Evolutionary conservation across 352 stramenopile species (phyloP), one percentile per base, ranked within the genome.

Genomic region (Ochromonadaceae sp.): DNA sequence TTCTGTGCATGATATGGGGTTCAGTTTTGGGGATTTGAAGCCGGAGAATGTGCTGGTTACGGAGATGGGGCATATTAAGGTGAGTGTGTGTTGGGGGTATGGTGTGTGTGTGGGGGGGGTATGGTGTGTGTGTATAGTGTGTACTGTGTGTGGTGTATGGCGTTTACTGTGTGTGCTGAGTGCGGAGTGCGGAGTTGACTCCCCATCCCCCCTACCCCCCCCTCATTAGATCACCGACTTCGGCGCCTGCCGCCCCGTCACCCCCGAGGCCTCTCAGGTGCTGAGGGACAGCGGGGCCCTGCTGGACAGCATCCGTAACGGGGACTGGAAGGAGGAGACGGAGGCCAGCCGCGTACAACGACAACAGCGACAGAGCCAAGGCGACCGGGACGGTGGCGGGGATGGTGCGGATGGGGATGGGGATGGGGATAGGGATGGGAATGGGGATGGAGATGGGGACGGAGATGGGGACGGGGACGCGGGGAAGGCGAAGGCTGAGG

Each of bases 11-110:
- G 75, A 85, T 1, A 40, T 72, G 30, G 82, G 81, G 20, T 81
- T 91, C 60, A 73, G 84, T 9, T 92, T 79, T 42, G 78, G 69
- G 44, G 84, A 92, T 70, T 73, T 90, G 5, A 91, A 92, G 65
- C 81, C 82, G 40, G 83, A 89, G 69, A 92, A 92, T 65, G 76
- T 91, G 52, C 67, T 92, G 3, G 82, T 92, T 35, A 86, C 80
- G 28, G 75, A 81, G 43, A 74, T 70, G n/a, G 82, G 83, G 25
- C 83, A 92, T 62, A 71, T 87, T 4, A 92, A 91, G 67, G 48
- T 92, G 7, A 4, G 4, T 58, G 12, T 58, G 7, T 56, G n/a
- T n/a, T n/a, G n/a, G n/a, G n/a, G n/a, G n/a, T n/a, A n/a, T 61
- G 10, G 12, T 56, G 34, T 52, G 10, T 58, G n/a, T 46, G 40